Evolutionary conservation across 768 basidiomycete genomes (phyloP).

Genomic region (Kwoniella dendrophila): DNA sequence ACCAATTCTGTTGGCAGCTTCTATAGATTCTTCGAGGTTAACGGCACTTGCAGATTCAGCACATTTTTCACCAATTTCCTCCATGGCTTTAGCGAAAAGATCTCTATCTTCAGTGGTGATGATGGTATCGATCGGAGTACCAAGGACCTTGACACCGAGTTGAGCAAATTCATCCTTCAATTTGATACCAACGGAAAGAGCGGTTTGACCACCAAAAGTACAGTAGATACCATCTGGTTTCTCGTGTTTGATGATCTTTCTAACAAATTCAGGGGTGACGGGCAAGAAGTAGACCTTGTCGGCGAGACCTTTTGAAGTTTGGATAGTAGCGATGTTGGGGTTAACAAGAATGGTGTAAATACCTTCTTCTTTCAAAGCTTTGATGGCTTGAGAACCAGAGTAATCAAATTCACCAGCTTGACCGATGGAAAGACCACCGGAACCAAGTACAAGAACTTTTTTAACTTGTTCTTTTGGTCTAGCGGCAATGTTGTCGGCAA

Average conservation of each 20-base stretch:
- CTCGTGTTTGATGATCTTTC: slow-evolving; percentile 97
- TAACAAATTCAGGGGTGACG: slow-evolving; percentile 95
- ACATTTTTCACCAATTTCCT: slow-evolving; percentile 90
- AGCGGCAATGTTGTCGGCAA: slow-evolving; percentile 77
- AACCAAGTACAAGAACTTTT: slow-evolving; percentile 96
- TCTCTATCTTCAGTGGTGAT: slow-evolving; percentile 96
- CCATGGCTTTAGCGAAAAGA: slow-evolving; percentile 91
- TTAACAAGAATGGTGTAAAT: slow-evolving; percentile 99
- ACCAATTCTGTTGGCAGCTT: slow-evolving; percentile 80
- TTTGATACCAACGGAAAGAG: slow-evolving; percentile 93
- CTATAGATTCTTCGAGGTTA: slow-evolving; percentile 78
- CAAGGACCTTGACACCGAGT: slow-evolving; percentile 88
- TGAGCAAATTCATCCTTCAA: slow-evolving; percentile 93
- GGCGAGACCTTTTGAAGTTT: slow-evolving; percentile 93
- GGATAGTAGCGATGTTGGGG: slow-evolving; percentile 98
- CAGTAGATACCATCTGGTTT: slow-evolving; percentile 98
- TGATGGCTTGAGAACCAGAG: slow-evolving; percentile 98
- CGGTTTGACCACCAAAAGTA: slow-evolving; percentile 97
- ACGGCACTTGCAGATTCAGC: slow-evolving; percentile 86
- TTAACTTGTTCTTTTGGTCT: slow-evolving; percentile 68
- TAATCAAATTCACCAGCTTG: slow-evolving; percentile 99
- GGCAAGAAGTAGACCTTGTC: slow-evolving; percentile 99
- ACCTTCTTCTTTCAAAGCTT: slow-evolving; percentile 97
- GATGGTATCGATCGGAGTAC: slow-evolving; percentile 95
- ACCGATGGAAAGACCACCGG: slow-evolving; percentile 95